phyloP scores from a whole-genome alignment of 805 yeast species.

The Lipomyces yamadae region DNA sequence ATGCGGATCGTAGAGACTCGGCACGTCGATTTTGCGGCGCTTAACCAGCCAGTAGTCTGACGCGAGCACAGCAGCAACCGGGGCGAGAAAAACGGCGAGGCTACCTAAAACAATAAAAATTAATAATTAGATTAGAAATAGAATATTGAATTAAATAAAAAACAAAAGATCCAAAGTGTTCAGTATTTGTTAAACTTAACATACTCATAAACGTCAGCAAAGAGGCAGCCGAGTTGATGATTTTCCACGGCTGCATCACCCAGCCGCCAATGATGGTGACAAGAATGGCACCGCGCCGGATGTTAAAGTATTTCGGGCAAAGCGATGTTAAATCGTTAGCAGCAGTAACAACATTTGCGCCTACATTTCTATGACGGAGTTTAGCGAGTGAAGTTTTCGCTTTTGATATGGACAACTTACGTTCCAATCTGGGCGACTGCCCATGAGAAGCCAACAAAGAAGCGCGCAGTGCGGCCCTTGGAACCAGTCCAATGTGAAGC shows the following conservation, averaged over 20 bases:
- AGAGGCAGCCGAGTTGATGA: constrained; percentile 33
- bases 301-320: constrained; percentile 62
- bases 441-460: constrained; percentile 37
- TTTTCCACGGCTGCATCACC: constrained; percentile 40
- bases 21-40: constrained; percentile 32
- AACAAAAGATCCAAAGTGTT: too few species aligned
- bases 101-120: too few species aligned
- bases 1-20: constrained; percentile 37
- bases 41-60: constrained; percentile 37
- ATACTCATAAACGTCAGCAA: constrained; percentile 36
- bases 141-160: too few species aligned
- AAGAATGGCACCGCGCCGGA: constrained; percentile 55
- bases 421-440: constrained; percentile 37
- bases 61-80: constrained; percentile 35
- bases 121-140: too few species aligned
- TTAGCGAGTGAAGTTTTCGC: background rate
- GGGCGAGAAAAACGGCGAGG: constrained; percentile 37
- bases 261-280: constrained; percentile 37
- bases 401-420: constrained; percentile 1
- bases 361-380: constrained; percentile 22
- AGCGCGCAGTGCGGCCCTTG: constrained; percentile 33
- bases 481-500: constrained; percentile 33
- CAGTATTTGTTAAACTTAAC: too few species aligned
- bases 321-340: constrained; percentile 63
- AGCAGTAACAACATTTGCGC: constrained; percentile 66